Conservation (phyloP, 495 filamentous ascomycete species). For the Hamigera avellanea region DNA sequence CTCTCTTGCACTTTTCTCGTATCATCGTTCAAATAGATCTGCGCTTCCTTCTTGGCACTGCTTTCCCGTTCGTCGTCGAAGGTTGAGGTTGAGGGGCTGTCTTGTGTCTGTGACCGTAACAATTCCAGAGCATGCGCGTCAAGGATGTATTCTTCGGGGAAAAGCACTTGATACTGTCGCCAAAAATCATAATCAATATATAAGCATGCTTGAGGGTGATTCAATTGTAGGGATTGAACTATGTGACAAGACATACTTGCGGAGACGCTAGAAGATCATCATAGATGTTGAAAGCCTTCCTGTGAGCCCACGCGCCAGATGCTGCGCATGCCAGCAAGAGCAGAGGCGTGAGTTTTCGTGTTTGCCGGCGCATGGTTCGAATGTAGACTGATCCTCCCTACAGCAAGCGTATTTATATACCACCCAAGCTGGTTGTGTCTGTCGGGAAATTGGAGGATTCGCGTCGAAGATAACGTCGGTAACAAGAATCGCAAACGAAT, state of each 20-base stretch:
- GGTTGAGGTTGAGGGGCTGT: conserved; percentile 4
- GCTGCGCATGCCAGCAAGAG: conserved; percentile 24
- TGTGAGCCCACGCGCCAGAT: conserved; percentile 36
- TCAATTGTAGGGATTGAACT: background rate
- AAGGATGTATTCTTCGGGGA: conserved; percentile 63
- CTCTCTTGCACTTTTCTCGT: conserved; percentile 4
- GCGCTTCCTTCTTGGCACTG: conserved; percentile 12
- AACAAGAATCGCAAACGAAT: no score
- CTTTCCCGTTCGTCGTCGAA: conserved; percentile 4
- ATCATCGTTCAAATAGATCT: conserved; percentile 14
- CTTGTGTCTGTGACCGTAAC: conserved; percentile 26
- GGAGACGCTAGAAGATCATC: conserved; percentile 90
- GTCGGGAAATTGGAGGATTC: no score
- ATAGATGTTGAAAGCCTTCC: conserved; percentile 63
- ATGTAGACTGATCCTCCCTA: no score
- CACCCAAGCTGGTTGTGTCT: no score
- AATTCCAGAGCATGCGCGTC: conserved; percentile 55
- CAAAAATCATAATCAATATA: background rate
- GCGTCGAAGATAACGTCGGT: no score
- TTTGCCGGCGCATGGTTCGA: conserved; percentile 13
- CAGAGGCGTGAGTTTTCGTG: conserved; percentile 14
- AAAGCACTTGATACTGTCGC: conserved; percentile 68
- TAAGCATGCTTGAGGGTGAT: background rate
- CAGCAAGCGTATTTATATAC: no score
- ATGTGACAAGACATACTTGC: conserved; percentile 46